Conservation (phyloP, 148 eudicot genomes). For the Suaeda aralocaspica region DNA sequence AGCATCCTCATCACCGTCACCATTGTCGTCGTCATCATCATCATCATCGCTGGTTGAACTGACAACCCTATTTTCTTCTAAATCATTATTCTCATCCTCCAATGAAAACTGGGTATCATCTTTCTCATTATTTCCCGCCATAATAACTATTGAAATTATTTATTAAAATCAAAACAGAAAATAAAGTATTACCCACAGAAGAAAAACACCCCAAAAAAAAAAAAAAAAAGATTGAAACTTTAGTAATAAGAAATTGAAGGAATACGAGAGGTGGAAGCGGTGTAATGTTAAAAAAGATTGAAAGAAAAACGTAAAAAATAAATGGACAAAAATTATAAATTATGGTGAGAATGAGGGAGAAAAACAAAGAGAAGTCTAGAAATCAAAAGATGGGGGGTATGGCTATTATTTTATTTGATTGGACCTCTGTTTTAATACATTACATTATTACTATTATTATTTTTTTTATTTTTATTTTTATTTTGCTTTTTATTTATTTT, state of each 20-base stretch:
- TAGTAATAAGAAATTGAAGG: background rate
- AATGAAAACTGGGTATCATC: slow-evolving; percentile 28
- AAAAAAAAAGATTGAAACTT: background rate
- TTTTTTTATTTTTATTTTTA: no score
- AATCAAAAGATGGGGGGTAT: background rate
- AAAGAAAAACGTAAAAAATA: background rate
- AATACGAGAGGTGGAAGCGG: background rate
- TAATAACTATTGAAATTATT: slow-evolving; percentile 14
- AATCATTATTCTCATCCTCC: slow-evolving; percentile 35
- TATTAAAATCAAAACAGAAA: background rate
- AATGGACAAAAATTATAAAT: background rate
- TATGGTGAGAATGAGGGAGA: background rate
- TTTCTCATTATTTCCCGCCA: slow-evolving; percentile 26
- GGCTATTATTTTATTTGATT: background rate
- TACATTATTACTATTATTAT: no score
- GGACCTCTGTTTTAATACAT: no score
- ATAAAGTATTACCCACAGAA: slow-evolving; percentile 6
- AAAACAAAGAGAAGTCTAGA: slow-evolving; percentile 3
- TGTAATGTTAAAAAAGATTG: background rate
- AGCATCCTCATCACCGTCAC: slow-evolving; percentile 19
- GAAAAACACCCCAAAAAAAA: background rate
- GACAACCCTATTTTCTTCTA: slow-evolving; percentile 25
- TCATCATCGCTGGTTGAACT: slow-evolving; percentile 18
- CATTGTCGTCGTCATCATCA: slow-evolving; percentile 14
- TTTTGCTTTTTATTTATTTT: no score